A percentile compares a stretch with the other conserved stretches of the same genome.
phyloP scores from a whole-genome alignment of 768 basidiomycete genomes.

The Leucocoprinus leucothites region DNA sequence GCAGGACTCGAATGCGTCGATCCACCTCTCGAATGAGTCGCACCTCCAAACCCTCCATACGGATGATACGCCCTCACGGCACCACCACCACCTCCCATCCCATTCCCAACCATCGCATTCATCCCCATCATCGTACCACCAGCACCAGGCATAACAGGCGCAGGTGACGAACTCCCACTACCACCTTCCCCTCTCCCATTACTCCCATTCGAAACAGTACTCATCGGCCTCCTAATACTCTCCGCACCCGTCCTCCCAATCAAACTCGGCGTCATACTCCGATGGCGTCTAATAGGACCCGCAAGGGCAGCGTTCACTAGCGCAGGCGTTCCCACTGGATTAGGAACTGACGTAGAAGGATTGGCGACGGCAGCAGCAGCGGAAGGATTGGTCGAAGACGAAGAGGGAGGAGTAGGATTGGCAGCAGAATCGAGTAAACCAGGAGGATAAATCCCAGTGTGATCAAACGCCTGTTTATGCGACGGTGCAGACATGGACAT shows the following conservation, averaged over 20 bases:
- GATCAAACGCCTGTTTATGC: constrained; percentile 66
- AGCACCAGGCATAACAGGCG: constrained; percentile 17
- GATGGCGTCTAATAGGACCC: constrained; percentile 65
- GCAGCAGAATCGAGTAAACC: constrained; percentile 30
- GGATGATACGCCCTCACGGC: constrained; percentile 56
- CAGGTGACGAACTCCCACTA: constrained; percentile 2
- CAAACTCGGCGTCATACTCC: constrained; percentile 75
- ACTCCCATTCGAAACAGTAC: constrained; percentile 34
- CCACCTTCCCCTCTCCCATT: background rate
- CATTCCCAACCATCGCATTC: background rate
- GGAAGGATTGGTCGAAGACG: background rate
- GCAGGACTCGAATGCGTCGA: constrained; percentile 47
- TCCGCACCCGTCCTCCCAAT: constrained; percentile 42
- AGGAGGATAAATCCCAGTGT: constrained; percentile 46
- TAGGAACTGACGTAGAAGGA: background rate
- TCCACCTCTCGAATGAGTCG: constrained; percentile 31
- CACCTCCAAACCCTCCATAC: constrained; percentile 33
- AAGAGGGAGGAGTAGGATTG: constrained; percentile 14
- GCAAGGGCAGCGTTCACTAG: constrained; percentile 26
- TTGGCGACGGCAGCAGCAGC: constrained; percentile 20
- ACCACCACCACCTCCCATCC: constrained; percentile 31
- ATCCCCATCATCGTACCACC: constrained; percentile 19
- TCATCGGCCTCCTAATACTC: constrained; percentile 43
- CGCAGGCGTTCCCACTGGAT: too few relatives aligned
- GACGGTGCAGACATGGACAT: constrained; percentile 62